Evolutionary conservation across 225 moss, liverwort and hornwort genomes (phyloP).

Genomic region (Thuidium tamariscinum): DNA sequence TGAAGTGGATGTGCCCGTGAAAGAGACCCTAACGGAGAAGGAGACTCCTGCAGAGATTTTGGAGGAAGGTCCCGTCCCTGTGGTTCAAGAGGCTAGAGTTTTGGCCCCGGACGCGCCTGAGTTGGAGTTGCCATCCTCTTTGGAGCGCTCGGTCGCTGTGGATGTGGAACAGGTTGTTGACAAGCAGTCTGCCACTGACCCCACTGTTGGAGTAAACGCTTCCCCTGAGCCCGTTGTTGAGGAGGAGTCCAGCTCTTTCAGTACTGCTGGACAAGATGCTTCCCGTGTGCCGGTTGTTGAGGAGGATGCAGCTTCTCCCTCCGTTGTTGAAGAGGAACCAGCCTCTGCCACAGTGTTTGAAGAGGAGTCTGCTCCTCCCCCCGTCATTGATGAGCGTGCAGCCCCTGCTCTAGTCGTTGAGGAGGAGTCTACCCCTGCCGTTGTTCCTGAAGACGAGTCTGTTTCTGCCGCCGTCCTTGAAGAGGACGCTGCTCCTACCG

Average conservation of each 20-base stretch:
- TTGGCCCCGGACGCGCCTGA: background rate
- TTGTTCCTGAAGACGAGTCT: too few species aligned
- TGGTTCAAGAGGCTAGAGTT: background rate
- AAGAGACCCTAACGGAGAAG: background rate
- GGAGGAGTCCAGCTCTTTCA: too few species aligned
- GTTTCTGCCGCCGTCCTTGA: background rate
- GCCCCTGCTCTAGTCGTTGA: background rate
- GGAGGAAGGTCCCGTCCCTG: background rate
- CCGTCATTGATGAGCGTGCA: background rate
- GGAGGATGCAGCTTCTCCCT: background rate
- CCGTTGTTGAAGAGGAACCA: background rate
- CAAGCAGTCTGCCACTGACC: background rate
- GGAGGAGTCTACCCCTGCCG: background rate
- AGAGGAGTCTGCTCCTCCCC: background rate
- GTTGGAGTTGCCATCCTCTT: background rate
- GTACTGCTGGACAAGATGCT: background rate
- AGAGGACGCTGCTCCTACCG: rapidly evolving
- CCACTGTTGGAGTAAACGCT: background rate
- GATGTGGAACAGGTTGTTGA: background rate
- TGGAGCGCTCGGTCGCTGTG: background rate
- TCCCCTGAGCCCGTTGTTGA: background rate
- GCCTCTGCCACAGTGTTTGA: background rate
- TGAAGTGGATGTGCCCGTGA: background rate
- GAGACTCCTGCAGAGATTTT: background rate
- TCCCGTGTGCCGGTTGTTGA: background rate